A percentile compares a stretch with the other conserved stretches of the same genome.
Evolutionary conservation across 148 eudicot genomes (phyloP).

Genomic region (Agrostemma githago): DNA sequence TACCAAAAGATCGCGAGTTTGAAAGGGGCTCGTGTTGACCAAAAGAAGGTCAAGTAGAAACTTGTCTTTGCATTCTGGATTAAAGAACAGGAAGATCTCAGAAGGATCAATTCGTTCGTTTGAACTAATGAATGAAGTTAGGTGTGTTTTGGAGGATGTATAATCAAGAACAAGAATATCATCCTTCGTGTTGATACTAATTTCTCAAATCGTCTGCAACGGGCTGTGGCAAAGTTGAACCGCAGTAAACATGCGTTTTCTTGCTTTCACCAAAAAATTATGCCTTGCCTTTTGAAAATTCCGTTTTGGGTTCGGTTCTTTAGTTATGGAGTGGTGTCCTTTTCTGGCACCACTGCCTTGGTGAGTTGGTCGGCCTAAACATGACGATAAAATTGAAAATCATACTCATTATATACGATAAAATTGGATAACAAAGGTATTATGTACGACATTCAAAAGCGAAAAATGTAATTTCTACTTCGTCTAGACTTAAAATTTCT

Average conservation of each 20-base stretch:
- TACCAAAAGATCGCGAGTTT: conserved; percentile 63
- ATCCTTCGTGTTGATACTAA: conserved; percentile 5
- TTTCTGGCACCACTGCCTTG: too few species aligned
- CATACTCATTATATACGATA: too few species aligned
- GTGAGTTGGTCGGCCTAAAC: too few species aligned
- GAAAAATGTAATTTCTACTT: too few species aligned
- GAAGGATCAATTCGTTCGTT: conserved; percentile 21
- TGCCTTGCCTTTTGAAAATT: not conserved
- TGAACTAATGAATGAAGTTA: conserved; percentile 16
- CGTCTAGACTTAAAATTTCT: too few species aligned
- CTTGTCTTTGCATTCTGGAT: conserved; percentile 20
- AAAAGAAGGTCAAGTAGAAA: conserved; percentile 24
- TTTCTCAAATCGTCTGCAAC: conserved; percentile 17
- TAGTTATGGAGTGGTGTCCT: not conserved
- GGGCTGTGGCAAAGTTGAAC: conserved; percentile 13
- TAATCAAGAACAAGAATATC: conserved; percentile 14
- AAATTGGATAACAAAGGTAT: too few species aligned
- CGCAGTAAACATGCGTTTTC: conserved; percentile 10
- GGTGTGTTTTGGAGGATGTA: conserved; percentile 23
- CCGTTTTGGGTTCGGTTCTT: not conserved
- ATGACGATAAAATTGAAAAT: too few species aligned
- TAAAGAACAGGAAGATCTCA: conserved; percentile 18
- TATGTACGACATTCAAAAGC: too few species aligned
- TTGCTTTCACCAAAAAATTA: not conserved
- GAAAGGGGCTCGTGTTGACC: conserved; percentile 16